Conservation (phyloP, 352 stramenopile genomes). For the Globisporangium yorkense region DNA sequence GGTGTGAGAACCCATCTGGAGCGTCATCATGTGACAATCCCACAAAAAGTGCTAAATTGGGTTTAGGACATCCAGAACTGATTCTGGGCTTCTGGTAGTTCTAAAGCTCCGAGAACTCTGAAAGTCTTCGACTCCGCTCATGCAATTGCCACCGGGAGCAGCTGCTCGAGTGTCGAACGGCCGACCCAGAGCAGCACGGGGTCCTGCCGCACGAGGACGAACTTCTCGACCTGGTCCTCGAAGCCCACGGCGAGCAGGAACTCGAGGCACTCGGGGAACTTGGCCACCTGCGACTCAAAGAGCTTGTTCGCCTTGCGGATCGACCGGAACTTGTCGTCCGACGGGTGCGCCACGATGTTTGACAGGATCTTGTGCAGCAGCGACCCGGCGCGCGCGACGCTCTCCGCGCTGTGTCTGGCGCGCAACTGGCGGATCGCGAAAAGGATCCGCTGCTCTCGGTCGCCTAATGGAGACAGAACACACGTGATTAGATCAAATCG, state of each 20-base stretch:
- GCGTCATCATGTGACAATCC: no score
- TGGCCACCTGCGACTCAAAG: constrained; percentile 42
- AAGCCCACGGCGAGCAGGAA: constrained; percentile 65
- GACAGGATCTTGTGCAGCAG: constrained; percentile 66
- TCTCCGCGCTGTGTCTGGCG: constrained; percentile 21
- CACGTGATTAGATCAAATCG: background rate
- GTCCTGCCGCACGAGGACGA: constrained; percentile 52
- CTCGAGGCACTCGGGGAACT: constrained; percentile 51
- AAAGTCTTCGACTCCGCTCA: background rate
- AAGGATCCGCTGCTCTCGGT: constrained; percentile 51
- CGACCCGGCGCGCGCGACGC: constrained; percentile 26
- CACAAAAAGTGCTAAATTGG: no score
- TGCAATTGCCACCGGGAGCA: constrained; percentile 19
- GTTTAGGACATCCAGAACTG: no score
- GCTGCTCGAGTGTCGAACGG: constrained; percentile 46
- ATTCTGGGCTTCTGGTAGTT: no score
- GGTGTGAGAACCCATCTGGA: no score
- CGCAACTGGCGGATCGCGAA: constrained; percentile 33
- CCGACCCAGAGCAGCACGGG: constrained; percentile 66
- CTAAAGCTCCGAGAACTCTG: background rate
- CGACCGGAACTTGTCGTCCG: constrained; percentile 51
- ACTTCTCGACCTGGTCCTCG: constrained; percentile 48
- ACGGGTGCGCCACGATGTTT: constrained; percentile 62
- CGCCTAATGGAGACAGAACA: constrained; percentile 21
- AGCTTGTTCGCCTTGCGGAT: constrained; percentile 65